Evolutionary conservation across 805 yeast species (phyloP).

Genomic region (Wickerhamomyces hampshirensis): DNA sequence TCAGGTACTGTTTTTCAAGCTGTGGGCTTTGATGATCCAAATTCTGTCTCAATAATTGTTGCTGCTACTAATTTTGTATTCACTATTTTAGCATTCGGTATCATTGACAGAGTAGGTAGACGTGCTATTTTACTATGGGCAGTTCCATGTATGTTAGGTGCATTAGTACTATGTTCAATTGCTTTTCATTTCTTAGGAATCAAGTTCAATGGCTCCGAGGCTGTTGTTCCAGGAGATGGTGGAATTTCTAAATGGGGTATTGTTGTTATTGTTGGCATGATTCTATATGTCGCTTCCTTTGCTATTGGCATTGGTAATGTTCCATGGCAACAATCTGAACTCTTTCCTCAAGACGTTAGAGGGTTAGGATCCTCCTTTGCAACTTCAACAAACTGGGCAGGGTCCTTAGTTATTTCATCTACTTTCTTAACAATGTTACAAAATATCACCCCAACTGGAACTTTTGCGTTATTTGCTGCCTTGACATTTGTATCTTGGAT

Average conservation of each 20-base stretch:
- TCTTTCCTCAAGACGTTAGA: conserved; percentile 90
- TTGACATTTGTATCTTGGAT: conserved; percentile 67
- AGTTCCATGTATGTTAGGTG: conserved; percentile 76
- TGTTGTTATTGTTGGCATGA: conserved; percentile 80
- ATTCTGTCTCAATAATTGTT: conserved; percentile 91
- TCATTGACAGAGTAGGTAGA: conserved; percentile 86
- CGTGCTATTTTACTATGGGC: conserved; percentile 73
- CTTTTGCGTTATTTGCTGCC: conserved; percentile 86
- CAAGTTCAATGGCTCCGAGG: conserved; percentile 44
- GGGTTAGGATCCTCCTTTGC: conserved; percentile 89
- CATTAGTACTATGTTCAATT: conserved; percentile 76
- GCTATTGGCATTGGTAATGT: conserved; percentile 96
- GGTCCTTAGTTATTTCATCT: conserved; percentile 84
- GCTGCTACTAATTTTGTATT: conserved; percentile 93
- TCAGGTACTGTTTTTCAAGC: conserved; percentile 88
- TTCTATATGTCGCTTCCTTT: conserved; percentile 80
- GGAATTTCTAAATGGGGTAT: conserved; percentile 78
- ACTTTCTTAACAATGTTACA: conserved; percentile 93
- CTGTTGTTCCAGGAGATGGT: conserved; percentile 32
- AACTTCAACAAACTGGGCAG: conserved; percentile 94
- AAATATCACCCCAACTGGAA: conserved; percentile 91
- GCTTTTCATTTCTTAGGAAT: conserved; percentile 85
- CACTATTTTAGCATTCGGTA: conserved; percentile 78
- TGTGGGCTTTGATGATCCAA: conserved; percentile 82
- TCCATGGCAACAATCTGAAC: conserved; percentile 97